Conservation (phyloP, 2,329 filamentous ascomycete species). For the Trichothecium roseum region DNA sequence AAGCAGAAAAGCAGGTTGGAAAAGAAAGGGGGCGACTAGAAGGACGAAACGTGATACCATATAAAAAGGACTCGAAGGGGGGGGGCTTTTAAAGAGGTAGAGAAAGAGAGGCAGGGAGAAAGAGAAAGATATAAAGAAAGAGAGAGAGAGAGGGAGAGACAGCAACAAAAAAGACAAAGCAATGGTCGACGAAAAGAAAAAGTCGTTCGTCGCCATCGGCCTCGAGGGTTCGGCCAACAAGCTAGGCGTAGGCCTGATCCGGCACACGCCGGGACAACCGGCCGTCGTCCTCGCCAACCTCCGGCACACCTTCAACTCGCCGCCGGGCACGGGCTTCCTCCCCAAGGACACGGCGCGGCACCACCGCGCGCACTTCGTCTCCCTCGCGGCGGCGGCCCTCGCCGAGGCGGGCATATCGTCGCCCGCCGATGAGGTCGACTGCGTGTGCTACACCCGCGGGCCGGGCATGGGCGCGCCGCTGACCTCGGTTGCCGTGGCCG, state of each 20-base stretch:
- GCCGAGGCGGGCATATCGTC: slow-evolving; percentile 51
- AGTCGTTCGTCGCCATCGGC: slow-evolving; percentile 43
- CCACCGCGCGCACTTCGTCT: slow-evolving; percentile 77
- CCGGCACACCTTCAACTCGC: slow-evolving; percentile 85
- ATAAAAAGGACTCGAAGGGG: no score
- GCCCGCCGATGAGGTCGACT: slow-evolving; percentile 67
- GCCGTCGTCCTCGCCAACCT: slow-evolving; percentile 76
- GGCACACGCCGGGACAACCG: slow-evolving; percentile 53
- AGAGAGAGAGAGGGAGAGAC: no score
- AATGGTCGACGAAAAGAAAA: slow-evolving; percentile 8
- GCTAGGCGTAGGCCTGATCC: slow-evolving; percentile 85
- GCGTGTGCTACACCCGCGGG: slow-evolving; percentile 90
- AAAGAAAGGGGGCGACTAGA: no score
- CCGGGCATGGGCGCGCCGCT: slow-evolving; percentile 95
- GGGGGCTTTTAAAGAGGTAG: no score
- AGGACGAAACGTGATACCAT: no score
- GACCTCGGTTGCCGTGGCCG: slow-evolving; percentile 75
- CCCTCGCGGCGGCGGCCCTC: slow-evolving; percentile 71
- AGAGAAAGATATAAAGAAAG: no score
- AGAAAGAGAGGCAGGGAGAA: no score
- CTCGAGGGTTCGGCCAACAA: slow-evolving; percentile 96
- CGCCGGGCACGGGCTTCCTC: slow-evolving; percentile 87
- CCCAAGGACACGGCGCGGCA: slow-evolving; percentile 94
- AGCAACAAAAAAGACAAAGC: no score
- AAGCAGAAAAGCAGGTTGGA: no score